Percentiles rank a stretch among this genome's conserved stretches.
These are phyloP conservation scores for Colletotrichum magnum DNA, from an alignment of 2,329 filamentous ascomycete genomes.

Conservation along the genomic window DNA sequence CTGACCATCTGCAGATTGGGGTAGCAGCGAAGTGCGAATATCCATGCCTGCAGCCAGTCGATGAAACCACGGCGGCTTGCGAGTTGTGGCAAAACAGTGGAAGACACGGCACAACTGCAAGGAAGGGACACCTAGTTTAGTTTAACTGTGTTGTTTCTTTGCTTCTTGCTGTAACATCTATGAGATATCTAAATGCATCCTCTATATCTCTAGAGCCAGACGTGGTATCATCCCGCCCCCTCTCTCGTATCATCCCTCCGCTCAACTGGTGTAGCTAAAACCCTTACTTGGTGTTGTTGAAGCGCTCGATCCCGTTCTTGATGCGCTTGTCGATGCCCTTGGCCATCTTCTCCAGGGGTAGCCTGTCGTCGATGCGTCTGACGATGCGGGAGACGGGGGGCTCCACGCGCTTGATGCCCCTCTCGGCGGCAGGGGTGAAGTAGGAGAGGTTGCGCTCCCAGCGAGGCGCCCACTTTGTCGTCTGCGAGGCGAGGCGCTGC, in stretches of 20 bases:
- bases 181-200: slow-evolving; percentile 31
- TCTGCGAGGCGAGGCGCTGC: slow-evolving; percentile 67
- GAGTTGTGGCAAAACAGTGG: neutral
- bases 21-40: slow-evolving; percentile 30
- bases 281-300: slow-evolving; percentile 33
- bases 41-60: slow-evolving; percentile 13
- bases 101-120: neutral
- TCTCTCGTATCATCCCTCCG: neutral
- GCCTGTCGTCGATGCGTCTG: slow-evolving; percentile 59
- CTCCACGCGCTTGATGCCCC: slow-evolving; percentile 65
- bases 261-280: neutral
- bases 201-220: slow-evolving; percentile 29
- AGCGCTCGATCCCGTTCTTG: slow-evolving; percentile 59
- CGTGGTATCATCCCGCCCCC: slow-evolving; percentile 18
- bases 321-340: slow-evolving; percentile 64
- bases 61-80: slow-evolving; percentile 5
- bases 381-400: slow-evolving; percentile 62
- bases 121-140: neutral
- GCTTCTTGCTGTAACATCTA: slow-evolving; percentile 8
- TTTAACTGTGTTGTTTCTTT: slow-evolving; percentile 26
- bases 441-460: slow-evolving; percentile 72
- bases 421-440: slow-evolving; percentile 64
- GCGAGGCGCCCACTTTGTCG: slow-evolving; percentile 70
- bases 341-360: slow-evolving; percentile 66
- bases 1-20: slow-evolving; percentile 39